phyloP scores from a whole-genome alignment of 768 basidiomycete species.

The Lactarius akahatsu region DNA sequence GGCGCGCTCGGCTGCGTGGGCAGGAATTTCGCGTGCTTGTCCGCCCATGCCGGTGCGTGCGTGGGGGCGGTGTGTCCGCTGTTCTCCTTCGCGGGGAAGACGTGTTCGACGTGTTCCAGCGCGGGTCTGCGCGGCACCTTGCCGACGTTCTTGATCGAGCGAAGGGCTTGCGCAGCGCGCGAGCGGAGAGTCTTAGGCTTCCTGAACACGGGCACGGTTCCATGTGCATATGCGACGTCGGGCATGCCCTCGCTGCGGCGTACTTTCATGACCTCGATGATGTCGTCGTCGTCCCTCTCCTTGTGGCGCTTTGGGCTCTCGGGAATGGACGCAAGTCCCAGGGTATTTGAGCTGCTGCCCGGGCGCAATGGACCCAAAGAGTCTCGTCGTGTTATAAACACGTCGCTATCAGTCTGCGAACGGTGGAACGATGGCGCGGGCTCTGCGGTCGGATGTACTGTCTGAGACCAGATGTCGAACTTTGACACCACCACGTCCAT shows the following conservation, averaged over 20 bases:
- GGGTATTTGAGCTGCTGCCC: background rate
- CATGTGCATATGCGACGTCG: conserved; percentile 30
- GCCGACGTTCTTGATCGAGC: conserved; percentile 39
- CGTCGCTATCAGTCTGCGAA: conserved; percentile 29
- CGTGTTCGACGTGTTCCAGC: conserved; percentile 19
- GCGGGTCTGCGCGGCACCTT: conserved; percentile 28
- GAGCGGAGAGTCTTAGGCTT: conserved; percentile 38
- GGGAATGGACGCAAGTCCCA: conserved; percentile 17
- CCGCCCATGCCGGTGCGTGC: background rate
- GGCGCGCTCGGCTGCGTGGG: conserved; percentile 30
- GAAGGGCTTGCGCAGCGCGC: conserved; percentile 38
- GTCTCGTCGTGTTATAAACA: conserved; percentile 35
- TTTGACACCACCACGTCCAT: conserved; percentile 35
- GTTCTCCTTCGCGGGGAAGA: conserved; percentile 20
- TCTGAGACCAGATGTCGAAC: conserved; percentile 34
- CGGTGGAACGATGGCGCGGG: conserved; percentile 36
- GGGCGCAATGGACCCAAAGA: conserved; percentile 21
- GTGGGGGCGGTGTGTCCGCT: background rate
- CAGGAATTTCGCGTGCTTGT: conserved; percentile 24
- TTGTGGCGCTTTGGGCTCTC: conserved; percentile 25
- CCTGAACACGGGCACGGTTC: conserved; percentile 30
- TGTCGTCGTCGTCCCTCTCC: conserved; percentile 34
- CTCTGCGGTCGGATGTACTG: conserved; percentile 31
- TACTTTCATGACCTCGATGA: conserved; percentile 40
- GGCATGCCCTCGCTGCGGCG: conserved; percentile 35